These are phyloP conservation scores for Phycomyces blakesleeanus DNA, from an alignment of 192 early-diverging fungal genomes.

Conservation along the genomic window DNA sequence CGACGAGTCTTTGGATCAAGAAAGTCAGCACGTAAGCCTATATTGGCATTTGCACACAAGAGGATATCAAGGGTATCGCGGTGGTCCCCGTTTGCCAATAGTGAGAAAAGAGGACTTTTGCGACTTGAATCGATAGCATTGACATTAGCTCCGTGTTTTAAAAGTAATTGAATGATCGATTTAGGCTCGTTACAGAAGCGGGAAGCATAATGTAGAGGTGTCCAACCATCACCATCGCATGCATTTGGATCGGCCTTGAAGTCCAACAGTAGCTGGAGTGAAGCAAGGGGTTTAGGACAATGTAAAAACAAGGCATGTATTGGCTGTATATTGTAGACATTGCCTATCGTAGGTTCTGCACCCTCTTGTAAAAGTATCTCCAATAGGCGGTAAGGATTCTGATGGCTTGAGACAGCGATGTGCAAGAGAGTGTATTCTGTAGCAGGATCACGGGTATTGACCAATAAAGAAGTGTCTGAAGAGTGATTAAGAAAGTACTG, in stretches of 20 bases:
- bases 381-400: constrained; percentile 17
- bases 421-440: constrained; percentile 32
- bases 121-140: constrained; percentile 21
- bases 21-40: constrained; percentile 19
- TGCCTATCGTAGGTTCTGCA: constrained; percentile 21
- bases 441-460: constrained; percentile 26
- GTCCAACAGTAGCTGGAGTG: constrained; percentile 9
- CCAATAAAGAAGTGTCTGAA: constrained; percentile 2
- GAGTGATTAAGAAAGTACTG: constrained; percentile 25
- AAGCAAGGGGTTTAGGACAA: constrained; percentile 10
- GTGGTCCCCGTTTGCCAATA: constrained; percentile 35
- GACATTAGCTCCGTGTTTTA: constrained; percentile 29
- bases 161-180: constrained; percentile 17
- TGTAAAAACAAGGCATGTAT: constrained; percentile 16
- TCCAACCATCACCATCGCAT: constrained; percentile 61
- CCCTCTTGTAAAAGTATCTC: constrained; percentile 18
- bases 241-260: constrained; percentile 55
- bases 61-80: constrained; percentile 13
- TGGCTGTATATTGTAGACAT: constrained; percentile 25
- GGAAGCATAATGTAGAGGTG: constrained; percentile 43
- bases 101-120: constrained; percentile 26
- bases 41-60: constrained; percentile 12
- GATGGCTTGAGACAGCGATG: constrained; percentile 17
- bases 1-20: constrained; percentile 12
- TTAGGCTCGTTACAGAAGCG: constrained; percentile 22